phyloP scores from a whole-genome alignment of 352 stramenopile genomes.

The Phytophthora sojae region DNA sequence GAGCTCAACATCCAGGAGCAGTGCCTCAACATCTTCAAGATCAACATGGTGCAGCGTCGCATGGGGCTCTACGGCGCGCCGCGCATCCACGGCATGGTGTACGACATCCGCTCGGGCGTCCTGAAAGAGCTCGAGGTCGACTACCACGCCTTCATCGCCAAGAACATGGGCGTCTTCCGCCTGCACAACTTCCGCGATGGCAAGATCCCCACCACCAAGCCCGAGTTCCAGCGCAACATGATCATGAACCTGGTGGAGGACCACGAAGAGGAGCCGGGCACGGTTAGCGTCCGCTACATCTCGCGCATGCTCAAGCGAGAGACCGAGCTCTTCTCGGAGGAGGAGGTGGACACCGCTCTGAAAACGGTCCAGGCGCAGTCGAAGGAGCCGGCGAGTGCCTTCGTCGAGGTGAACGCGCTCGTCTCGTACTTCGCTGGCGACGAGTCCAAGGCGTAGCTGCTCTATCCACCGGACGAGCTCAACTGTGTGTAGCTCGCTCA shows the following conservation, averaged over 20 bases:
- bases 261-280: constrained; percentile 65
- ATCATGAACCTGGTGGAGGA: constrained; percentile 58
- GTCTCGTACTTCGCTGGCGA: constrained; percentile 46
- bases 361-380: constrained; percentile 41
- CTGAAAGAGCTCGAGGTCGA: constrained; percentile 77
- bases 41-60: constrained; percentile 81
- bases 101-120: constrained; percentile 67
- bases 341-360: constrained; percentile 63
- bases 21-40: constrained; percentile 89
- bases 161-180: constrained; percentile 60
- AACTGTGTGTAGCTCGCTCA: no score
- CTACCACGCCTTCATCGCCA: constrained; percentile 46
- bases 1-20: constrained; percentile 89
- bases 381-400: constrained; percentile 38
- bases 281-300: constrained; percentile 64
- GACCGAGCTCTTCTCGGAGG: constrained; percentile 54
- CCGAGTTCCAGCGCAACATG: constrained; percentile 68
- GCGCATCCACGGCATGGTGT: constrained; percentile 79
- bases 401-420: constrained; percentile 52
- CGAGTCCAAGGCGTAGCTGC: constrained; percentile 19
- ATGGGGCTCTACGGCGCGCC: constrained; percentile 71
- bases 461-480: constrained; percentile 1
- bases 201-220: constrained; percentile 56
- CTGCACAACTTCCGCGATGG: constrained; percentile 64
- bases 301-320: constrained; percentile 62